phyloP scores from a whole-genome alignment of 148 eudicot genomes.

The Oxyria digyna region DNA sequence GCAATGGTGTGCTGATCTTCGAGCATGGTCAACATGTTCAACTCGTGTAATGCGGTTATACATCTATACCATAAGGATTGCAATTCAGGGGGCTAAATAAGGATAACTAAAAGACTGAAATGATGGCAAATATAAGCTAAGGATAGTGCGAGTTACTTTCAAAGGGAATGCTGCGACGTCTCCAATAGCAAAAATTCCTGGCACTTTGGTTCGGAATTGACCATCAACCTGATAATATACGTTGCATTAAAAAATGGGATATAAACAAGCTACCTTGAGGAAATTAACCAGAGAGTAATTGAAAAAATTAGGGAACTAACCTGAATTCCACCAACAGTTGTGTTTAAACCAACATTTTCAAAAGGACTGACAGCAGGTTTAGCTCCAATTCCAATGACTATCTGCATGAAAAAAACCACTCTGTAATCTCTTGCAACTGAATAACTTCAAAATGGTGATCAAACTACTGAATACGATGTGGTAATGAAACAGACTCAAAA shows the following conservation, averaged over 20 bases:
- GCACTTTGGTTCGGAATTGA: constrained; percentile 64
- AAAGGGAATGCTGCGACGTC: constrained; percentile 98
- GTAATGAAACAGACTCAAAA: neutral
- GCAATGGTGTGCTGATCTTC: constrained; percentile 88
- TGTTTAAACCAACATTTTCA: constrained; percentile 54
- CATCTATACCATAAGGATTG: constrained; percentile 40
- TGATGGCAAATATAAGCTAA: neutral
- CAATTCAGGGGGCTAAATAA: constrained; percentile 1
- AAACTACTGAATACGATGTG: neutral
- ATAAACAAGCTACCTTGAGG: neutral
- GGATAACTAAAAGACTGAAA: neutral
- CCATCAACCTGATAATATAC: constrained; percentile 73
- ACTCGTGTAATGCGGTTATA: constrained; percentile 78
- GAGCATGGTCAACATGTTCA: constrained; percentile 99
- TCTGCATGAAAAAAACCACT: constrained; percentile 25
- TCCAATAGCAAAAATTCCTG: constrained; percentile 93
- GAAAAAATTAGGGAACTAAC: constrained; percentile 21
- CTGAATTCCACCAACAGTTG: constrained; percentile 81
- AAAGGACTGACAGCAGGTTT: constrained; percentile 77
- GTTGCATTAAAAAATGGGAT: neutral
- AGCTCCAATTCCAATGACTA: constrained; percentile 92
- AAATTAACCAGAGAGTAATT: neutral
- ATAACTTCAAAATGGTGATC: neutral
- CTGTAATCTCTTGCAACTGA: neutral
- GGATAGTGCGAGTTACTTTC: constrained; percentile 30